A percentile compares a stretch with the other conserved stretches of the same genome.
Evolutionary conservation across 306 rosid species (phyloP).

Genomic region (Elaeagnus macrophylla): DNA sequence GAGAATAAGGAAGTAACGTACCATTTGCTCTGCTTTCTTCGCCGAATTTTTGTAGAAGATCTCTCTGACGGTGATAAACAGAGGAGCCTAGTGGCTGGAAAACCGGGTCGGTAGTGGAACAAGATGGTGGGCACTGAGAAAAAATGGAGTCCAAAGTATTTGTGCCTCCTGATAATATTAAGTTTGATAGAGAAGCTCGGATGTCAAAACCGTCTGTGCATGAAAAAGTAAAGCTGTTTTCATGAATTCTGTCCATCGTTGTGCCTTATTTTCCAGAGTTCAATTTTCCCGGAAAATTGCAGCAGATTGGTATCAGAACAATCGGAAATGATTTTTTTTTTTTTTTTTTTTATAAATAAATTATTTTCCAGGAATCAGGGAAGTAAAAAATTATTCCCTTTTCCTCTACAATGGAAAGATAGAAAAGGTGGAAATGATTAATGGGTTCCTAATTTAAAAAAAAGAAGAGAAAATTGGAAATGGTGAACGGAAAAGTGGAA

Average conservation of each 20-base stretch:
- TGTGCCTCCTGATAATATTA: slow-evolving; percentile 48
- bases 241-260: slow-evolving; percentile 35
- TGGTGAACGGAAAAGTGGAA: no score
- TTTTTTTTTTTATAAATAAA: no score
- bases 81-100: slow-evolving; percentile 58
- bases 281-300: not conserved
- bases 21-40: slow-evolving; percentile 27
- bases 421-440: no score
- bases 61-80: slow-evolving; percentile 65
- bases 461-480: no score
- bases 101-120: slow-evolving; percentile 7
- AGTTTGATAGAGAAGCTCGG: slow-evolving; percentile 52
- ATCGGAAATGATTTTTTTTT: no score
- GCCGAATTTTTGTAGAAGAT: slow-evolving; percentile 60
- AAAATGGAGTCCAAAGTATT: slow-evolving; percentile 88
- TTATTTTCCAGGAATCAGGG: slow-evolving; percentile 15
- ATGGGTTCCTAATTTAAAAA: no score
- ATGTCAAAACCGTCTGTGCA: slow-evolving; percentile 26
- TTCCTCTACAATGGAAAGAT: not conserved
- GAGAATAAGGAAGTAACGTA: slow-evolving; percentile 10
- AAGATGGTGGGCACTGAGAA: slow-evolving; percentile 32
- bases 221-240: slow-evolving; percentile 12
- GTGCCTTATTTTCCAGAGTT: not conserved
- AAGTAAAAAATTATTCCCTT: slow-evolving; percentile 21
- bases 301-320: not conserved